Percentiles rank a stretch among this genome's conserved stretches.
phyloP scores from a whole-genome alignment of 345 rosid species.

The Angophora floribunda region DNA sequence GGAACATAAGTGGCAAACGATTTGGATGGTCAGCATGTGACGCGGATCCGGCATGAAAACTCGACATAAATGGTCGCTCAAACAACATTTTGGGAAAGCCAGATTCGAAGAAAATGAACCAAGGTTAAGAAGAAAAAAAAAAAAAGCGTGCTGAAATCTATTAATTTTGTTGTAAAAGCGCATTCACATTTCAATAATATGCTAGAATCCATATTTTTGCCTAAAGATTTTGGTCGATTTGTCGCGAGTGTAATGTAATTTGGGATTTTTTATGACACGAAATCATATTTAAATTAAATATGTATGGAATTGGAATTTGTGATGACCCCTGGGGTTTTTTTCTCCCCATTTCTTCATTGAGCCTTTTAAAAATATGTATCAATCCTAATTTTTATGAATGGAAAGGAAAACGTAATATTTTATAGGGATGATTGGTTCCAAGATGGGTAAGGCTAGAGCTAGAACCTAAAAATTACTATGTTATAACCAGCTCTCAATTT shows the following conservation, averaged over 20 bases:
- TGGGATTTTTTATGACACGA: not conserved
- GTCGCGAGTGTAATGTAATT: not conserved
- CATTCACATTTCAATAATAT: not conserved
- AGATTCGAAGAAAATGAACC: not conserved
- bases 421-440: no score
- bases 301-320: no score
- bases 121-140: no score
- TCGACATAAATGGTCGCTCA: not conserved
- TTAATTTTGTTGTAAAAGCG: not conserved
- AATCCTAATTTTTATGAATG: no score
- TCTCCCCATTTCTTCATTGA: no score
- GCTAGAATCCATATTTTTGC: not conserved
- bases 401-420: no score
- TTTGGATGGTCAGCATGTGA: not conserved
- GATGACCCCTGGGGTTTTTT: no score
- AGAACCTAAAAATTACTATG: no score
- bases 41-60: not conserved
- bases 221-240: not conserved
- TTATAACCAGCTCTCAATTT: no score
- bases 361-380: no score
- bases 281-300: not conserved
- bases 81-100: not conserved
- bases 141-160: not conserved
- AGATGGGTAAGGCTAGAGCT: no score
- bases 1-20: not conserved